Conservation (phyloP, 2,329 filamentous ascomycete species). For the Onygena corvina region DNA sequence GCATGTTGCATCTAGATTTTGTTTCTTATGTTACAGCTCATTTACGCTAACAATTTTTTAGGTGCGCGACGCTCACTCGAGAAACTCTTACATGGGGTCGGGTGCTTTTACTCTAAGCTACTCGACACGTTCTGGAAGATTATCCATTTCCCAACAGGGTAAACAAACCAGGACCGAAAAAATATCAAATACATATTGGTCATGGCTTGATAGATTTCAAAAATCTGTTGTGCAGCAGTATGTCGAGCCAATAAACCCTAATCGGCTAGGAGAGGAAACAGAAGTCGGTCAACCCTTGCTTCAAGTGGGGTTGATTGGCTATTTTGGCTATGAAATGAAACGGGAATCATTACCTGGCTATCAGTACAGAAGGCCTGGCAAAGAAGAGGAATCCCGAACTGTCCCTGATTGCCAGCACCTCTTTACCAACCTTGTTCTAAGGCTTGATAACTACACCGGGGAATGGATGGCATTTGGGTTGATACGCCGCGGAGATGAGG, state of each 20-base stretch:
- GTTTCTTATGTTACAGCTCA: background rate
- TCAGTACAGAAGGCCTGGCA: background rate
- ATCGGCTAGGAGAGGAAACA: slow-evolving; percentile 10
- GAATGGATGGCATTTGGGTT: slow-evolving; percentile 14
- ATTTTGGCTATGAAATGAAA: slow-evolving; percentile 14
- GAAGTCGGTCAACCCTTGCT: slow-evolving; percentile 14
- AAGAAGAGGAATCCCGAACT: background rate
- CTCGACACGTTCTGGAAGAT: slow-evolving; percentile 7
- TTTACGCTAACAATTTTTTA: slow-evolving; percentile 4
- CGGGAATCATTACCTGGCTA: slow-evolving; percentile 14
- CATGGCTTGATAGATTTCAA: slow-evolving; percentile 14
- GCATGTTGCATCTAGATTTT: slow-evolving; percentile 2
- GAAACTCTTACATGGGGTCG: slow-evolving; percentile 13
- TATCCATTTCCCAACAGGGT: slow-evolving; percentile 12
- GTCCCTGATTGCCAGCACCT: slow-evolving; percentile 13
- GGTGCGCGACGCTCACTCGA: slow-evolving; percentile 14
- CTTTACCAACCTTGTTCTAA: slow-evolving; percentile 11
- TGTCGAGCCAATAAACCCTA: slow-evolving; percentile 9
- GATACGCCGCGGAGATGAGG: slow-evolving; percentile 23
- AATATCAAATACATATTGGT: slow-evolving; percentile 11
- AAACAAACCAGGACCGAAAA: slow-evolving; percentile 8
- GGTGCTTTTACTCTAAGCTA: slow-evolving; percentile 11
- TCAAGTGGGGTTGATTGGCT: slow-evolving; percentile 14
- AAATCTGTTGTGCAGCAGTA: slow-evolving; percentile 9
- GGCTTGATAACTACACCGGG: slow-evolving; percentile 14